Percentiles rank a stretch among this genome's conserved stretches.
Conservation (phyloP, 2,329 filamentous ascomycete species). For the Huntiella bhutanensis region DNA sequence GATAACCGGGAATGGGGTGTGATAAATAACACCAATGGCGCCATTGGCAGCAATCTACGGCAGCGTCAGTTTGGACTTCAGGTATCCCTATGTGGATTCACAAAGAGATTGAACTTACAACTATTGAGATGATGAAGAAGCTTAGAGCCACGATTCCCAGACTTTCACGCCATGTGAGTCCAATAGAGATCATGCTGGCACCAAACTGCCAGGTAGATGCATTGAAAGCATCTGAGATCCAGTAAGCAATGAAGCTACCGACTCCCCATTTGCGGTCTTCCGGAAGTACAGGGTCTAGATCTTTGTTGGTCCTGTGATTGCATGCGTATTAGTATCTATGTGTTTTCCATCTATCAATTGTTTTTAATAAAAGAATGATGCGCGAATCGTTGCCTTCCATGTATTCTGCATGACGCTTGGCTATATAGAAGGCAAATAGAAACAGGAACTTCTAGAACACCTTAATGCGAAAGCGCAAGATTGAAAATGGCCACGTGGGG, state of each 20-base stretch:
- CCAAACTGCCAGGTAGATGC: conserved; percentile 17
- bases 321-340: neutral
- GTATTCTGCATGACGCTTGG: neutral
- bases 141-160: conserved; percentile 20
- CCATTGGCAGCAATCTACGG: conserved; percentile 25
- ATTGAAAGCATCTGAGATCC: conserved; percentile 26
- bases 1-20: conserved; percentile 22
- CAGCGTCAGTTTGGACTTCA: conserved; percentile 14
- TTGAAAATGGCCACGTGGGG: too few relatives aligned
- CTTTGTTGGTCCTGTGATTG: conserved; percentile 20
- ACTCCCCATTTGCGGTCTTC: conserved; percentile 25
- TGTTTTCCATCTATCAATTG: neutral
- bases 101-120: conserved; percentile 18
- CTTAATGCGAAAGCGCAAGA: neutral
- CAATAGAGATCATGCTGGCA: conserved; percentile 17
- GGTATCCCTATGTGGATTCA: conserved; percentile 23
- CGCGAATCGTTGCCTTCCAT: neutral
- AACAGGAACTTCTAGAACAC: neutral
- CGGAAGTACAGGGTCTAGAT: conserved; percentile 18
- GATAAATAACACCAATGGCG: conserved; percentile 17
- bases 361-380: neutral
- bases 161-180: conserved; percentile 17
- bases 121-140: conserved; percentile 28
- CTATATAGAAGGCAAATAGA: neutral
- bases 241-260: conserved; percentile 27